A percentile compares a stretch with the other conserved stretches of the same genome.
These are phyloP conservation scores for Tetraselmis chui DNA, from an alignment of 139 green algal genomes.

Conservation along the genomic window DNA sequence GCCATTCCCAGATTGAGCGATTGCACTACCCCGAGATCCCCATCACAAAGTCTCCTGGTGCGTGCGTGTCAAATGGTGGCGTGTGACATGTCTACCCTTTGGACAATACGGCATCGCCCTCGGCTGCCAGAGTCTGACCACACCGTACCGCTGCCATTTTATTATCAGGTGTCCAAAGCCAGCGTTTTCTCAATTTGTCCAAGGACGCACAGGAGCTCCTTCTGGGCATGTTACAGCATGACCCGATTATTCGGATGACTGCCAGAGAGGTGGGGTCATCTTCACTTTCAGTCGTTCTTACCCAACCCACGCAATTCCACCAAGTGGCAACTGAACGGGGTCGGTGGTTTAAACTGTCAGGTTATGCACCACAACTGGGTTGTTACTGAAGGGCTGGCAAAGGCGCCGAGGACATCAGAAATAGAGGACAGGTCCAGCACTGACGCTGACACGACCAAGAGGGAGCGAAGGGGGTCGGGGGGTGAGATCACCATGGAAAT, in stretches of 20 bases:
- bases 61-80: not conserved
- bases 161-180: not conserved
- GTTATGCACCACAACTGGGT: not conserved
- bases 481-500: not conserved
- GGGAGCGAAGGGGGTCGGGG: not conserved
- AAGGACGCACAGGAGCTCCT: conserved; percentile 23
- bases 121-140: no score
- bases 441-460: not conserved
- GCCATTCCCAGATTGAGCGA: conserved; percentile 20
- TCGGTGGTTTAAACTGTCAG: no score
- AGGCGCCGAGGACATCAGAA: no score
- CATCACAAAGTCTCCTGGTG: conserved; percentile 18
- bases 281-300: no score
- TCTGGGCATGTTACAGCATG: conserved; percentile 27
- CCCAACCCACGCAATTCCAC: no score
- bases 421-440: no score
- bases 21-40: conserved; percentile 23
- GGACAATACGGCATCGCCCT: no score
- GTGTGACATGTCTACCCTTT: no score
- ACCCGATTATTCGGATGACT: conserved; percentile 15
- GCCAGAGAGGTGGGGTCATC: conserved; percentile 13
- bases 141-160: no score
- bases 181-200: conserved; percentile 9
- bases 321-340: no score
- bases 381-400: not conserved